Base-by-base conservation (phyloP, 2,329 filamentous ascomycete species). In the Phialemoniopsis sp. region DNA sequence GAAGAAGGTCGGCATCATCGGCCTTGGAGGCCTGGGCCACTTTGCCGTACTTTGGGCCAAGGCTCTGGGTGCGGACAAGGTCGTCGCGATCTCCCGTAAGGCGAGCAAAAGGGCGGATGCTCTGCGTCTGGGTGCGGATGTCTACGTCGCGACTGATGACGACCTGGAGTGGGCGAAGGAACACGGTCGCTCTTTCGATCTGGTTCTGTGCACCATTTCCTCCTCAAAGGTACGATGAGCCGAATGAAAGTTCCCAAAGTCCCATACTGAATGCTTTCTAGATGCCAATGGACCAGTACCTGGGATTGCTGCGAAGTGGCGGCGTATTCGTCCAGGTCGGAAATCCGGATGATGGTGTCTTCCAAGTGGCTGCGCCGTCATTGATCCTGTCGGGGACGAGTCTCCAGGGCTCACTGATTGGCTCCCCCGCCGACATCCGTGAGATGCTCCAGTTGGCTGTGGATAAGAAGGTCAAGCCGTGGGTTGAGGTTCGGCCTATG, bases 371-470 rank as follows among this genome's bases (percentile, higher is more conserved):
- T 6, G 21, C 21, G 21, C 21, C 21, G 21, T 26, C 21, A 26
- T 26, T 26, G 21, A 26, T 26, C 21, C 21, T 26, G 21, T 26
- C 21, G 10, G 21, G 21, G 21, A 26, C 21, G 21, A 26, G 21
- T 26, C 21, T 26, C 21, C 21, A 26, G 10, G 21, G 21, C 6
- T 26, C 21, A 10, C 28, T 48, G 33, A 57, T 78, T 43, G 85
- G 85, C 14, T 84, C 75, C 57, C 71, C 85, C 42, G 72, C 70
- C 34, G 85, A 89, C 71, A 81, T 81, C 59, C 60, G 87, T 38
- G 74, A 75, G 47, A 89, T 89, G 85, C 60, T 89, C 55, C 66
- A 85, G 62, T 63, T 89, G 43, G 82, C 82, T 10, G 82, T 77
- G 5, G 78, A 86, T 48, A 84, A 84, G 69, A 76, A 75, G 4